Percentiles rank a stretch among this genome's conserved stretches.
Evolutionary conservation across 805 yeast species (phyloP).

Genomic region (Metschnikowia matae): DNA sequence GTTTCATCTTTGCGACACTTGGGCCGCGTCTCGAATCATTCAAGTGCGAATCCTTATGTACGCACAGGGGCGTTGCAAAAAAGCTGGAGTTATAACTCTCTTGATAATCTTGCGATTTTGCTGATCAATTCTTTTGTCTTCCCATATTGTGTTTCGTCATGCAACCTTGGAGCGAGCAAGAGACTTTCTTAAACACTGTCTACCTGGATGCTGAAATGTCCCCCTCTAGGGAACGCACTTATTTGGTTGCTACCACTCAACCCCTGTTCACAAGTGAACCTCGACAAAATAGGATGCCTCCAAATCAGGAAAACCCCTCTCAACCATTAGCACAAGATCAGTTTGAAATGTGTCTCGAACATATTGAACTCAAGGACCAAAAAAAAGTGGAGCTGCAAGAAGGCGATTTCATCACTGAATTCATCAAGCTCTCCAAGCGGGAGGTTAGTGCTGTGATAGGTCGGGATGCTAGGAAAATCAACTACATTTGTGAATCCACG

Average conservation of each 20-base stretch:
- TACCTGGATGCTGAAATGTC: background rate
- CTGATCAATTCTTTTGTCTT: background rate
- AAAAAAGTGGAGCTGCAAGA: background rate
- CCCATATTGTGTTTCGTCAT: background rate
- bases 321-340: background rate
- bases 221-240: background rate
- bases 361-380: background rate
- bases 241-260: background rate
- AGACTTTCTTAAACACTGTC: background rate
- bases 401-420: constrained; percentile 8
- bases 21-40: background rate
- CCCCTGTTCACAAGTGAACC: background rate
- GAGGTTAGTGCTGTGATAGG: constrained; percentile 15
- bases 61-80: background rate
- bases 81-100: background rate
- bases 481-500: constrained; percentile 8
- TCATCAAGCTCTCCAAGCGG: constrained; percentile 10
- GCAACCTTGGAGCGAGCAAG: constrained; percentile 1
- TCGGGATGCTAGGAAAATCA: constrained; percentile 9
- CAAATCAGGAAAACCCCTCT: background rate
- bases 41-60: background rate
- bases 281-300: background rate
- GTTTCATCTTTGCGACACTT: constrained; percentile 3
- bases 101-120: background rate
- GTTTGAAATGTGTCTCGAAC: background rate